Evolutionary conservation across 495 filamentous ascomycete species (phyloP).

Genomic region (Haplographium delicatum): DNA sequence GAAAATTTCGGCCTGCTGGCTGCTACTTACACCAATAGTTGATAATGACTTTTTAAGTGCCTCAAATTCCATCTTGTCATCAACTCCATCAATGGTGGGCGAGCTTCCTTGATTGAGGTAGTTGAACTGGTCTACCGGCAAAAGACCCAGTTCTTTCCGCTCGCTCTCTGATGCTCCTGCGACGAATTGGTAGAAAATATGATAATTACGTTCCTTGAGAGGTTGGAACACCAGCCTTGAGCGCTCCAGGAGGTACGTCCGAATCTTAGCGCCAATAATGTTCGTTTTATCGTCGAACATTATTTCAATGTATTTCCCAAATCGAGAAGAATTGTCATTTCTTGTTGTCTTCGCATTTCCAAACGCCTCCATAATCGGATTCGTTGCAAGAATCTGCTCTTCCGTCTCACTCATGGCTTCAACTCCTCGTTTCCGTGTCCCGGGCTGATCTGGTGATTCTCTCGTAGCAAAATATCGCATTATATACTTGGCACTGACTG

Average conservation of each 20-base stretch:
- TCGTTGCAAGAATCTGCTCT: slow-evolving; percentile 95
- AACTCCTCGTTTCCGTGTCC: slow-evolving; percentile 66
- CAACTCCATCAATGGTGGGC: slow-evolving; percentile 88
- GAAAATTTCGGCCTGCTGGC: slow-evolving; percentile 80
- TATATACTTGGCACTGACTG: slow-evolving; percentile 98
- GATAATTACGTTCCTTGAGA: slow-evolving; percentile 95
- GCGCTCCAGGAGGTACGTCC: slow-evolving; percentile 92
- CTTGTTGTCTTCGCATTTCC: slow-evolving; percentile 98
- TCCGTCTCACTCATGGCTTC: slow-evolving; percentile 98
- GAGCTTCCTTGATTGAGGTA: slow-evolving; percentile 95
- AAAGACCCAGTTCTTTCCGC: slow-evolving; percentile 67
- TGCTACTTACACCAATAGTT: slow-evolving; percentile 77
- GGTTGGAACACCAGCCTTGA: slow-evolving; percentile 98
- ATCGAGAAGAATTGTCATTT: slow-evolving; percentile 98
- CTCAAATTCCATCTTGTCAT: slow-evolving; percentile 89
- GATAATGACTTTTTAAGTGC: slow-evolving; percentile 79
- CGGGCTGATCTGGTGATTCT: slow-evolving; percentile 86
- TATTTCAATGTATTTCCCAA: slow-evolving; percentile 99
- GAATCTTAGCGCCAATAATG: slow-evolving; percentile 95
- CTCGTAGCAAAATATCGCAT: slow-evolving; percentile 99
- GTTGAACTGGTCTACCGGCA: slow-evolving; percentile 83
- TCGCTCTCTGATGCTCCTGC: slow-evolving; percentile 88
- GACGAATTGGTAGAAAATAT: slow-evolving; percentile 97
- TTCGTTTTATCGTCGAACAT: slow-evolving; percentile 95
- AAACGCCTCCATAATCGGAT: slow-evolving; percentile 99